Percentiles rank a stretch among this genome's conserved stretches.
phyloP scores from a whole-genome alignment of 2,329 filamentous ascomycete species.

The Pestalotiopsis fici region DNA sequence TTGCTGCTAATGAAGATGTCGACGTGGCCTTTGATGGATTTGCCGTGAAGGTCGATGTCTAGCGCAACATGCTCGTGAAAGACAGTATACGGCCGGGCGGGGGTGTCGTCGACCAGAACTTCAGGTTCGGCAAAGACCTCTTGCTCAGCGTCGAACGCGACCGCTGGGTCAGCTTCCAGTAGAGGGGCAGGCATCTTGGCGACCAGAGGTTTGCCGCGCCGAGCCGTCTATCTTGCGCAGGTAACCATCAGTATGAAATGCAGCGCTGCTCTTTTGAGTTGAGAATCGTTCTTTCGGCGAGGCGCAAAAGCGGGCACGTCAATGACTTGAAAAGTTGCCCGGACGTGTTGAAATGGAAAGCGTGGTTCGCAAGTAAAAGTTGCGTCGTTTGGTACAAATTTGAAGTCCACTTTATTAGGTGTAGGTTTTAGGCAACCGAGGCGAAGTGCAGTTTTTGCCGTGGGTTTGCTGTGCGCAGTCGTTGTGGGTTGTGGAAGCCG shows the following conservation, averaged over 20 bases:
- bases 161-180: slow-evolving; percentile 24
- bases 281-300: background rate
- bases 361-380: background rate
- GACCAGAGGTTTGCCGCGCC: slow-evolving; percentile 4
- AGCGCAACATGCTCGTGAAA: slow-evolving; percentile 86
- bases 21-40: slow-evolving; percentile 74
- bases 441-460: too few relatives aligned
- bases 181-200: slow-evolving; percentile 30
- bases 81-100: slow-evolving; percentile 50
- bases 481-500: background rate
- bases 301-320: background rate
- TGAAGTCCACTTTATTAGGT: too few relatives aligned
- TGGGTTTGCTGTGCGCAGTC: too few relatives aligned
- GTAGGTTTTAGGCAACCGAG: too few relatives aligned
- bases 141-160: slow-evolving; percentile 16
- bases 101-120: slow-evolving; percentile 31
- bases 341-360: background rate
- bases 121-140: slow-evolving; percentile 26
- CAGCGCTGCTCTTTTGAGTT: slow-evolving; percentile 17
- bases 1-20: slow-evolving; percentile 75
- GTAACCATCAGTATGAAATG: slow-evolving; percentile 13
- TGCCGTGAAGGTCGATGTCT: slow-evolving; percentile 81
- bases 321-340: background rate
- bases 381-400: too few relatives aligned
- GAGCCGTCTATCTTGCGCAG: slow-evolving; percentile 5